Conservation (phyloP, 1,284 basidiomycete genomes). For the Trichosporon inkin region DNA sequence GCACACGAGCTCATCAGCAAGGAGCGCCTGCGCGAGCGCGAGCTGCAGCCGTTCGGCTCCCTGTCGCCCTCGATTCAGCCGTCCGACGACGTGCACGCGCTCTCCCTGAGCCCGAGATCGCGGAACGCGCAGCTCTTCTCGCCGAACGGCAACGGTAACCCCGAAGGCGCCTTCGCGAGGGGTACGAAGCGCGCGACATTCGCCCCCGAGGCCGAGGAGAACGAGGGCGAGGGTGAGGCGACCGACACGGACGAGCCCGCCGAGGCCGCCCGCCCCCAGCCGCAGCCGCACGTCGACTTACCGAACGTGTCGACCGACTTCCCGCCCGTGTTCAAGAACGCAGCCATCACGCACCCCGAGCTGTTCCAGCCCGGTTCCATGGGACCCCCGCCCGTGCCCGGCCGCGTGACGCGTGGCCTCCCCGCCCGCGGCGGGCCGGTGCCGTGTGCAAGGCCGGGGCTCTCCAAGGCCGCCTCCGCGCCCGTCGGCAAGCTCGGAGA, state of each 20-base stretch:
- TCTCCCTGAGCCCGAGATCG: constrained; percentile 17
- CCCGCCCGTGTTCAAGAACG: constrained; percentile 39
- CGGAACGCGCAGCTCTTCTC: constrained; percentile 10
- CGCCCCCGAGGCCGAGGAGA: background rate
- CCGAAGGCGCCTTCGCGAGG: constrained; percentile 20
- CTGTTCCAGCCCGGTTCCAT: constrained; percentile 22
- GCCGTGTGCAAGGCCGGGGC: constrained; percentile 2
- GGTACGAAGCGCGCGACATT: constrained; percentile 19
- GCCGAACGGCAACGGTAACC: constrained; percentile 17
- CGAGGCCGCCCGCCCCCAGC: background rate
- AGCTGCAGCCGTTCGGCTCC: constrained; percentile 33
- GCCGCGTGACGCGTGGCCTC: constrained; percentile 14
- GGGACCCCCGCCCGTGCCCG: constrained; percentile 17
- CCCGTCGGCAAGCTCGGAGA: constrained; percentile 35
- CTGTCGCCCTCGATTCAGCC: constrained; percentile 6
- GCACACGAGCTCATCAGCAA: constrained; percentile 34
- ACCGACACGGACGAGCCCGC: constrained; percentile 12
- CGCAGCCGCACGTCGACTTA: background rate
- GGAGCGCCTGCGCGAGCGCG: constrained; percentile 27
- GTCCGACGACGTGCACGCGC: constrained; percentile 10
- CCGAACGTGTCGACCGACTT: constrained; percentile 30
- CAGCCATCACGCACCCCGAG: constrained; percentile 35
- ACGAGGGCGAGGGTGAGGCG: constrained; percentile 2
- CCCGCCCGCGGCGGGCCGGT: background rate
- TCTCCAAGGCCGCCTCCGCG: constrained; percentile 39